These are phyloP conservation scores for Hibiscus mutabilis DNA, from an alignment of 345 rosid genomes.

Conservation along the genomic window DNA sequence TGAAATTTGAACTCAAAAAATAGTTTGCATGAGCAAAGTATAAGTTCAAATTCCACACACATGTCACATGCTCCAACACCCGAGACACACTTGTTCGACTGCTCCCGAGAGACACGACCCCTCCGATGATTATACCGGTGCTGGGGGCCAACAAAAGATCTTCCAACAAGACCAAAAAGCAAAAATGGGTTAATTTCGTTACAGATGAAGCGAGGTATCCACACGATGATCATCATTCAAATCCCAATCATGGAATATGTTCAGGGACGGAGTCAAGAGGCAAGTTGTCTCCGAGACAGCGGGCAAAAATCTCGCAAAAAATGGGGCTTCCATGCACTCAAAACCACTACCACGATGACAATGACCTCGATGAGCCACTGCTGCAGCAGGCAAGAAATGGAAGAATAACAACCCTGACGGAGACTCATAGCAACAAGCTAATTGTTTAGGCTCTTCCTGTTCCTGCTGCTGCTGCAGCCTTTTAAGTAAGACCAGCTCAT, in stretches of 20 bases:
- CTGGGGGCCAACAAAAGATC: too few species aligned
- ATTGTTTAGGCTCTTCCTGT: constrained; percentile 13
- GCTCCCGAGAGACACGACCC: too few species aligned
- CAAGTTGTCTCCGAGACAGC: neutral
- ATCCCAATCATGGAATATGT: constrained; percentile 17
- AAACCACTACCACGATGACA: neutral
- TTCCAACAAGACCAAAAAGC: too few species aligned
- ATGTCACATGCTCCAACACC: too few species aligned
- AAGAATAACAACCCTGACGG: constrained; percentile 45
- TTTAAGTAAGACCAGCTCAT: constrained; percentile 28
- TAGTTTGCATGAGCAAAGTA: too few species aligned
- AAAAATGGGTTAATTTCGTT: neutral
- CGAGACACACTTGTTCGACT: too few species aligned
- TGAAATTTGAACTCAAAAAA: too few species aligned
- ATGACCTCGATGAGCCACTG: neutral
- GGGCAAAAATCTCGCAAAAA: constrained; percentile 2
- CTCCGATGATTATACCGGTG: too few species aligned
- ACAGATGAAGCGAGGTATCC: constrained; percentile 75
- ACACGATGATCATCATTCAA: constrained; percentile 35
- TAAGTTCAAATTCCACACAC: too few species aligned
- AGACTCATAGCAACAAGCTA: constrained; percentile 22
- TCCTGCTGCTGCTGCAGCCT: constrained; percentile 17
- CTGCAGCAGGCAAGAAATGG: constrained; percentile 30
- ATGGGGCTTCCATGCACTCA: constrained; percentile 19
- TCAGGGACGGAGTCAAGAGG: neutral